Base-by-base conservation (phyloP, 2,329 filamentous ascomycete species). In the Pseudogymnoascus sp. region DNA sequence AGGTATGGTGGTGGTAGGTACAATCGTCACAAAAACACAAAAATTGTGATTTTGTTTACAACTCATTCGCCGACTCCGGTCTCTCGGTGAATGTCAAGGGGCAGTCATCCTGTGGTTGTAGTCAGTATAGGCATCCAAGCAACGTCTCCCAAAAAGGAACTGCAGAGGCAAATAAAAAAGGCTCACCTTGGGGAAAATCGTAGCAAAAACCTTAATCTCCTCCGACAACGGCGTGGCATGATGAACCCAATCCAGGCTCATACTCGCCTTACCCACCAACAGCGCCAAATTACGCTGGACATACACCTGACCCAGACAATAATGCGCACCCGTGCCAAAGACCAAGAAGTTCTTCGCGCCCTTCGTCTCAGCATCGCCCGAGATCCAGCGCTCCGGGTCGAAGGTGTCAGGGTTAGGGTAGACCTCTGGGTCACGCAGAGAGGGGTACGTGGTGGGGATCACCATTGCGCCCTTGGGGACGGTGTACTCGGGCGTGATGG, bases 121-220 rank as follows among this genome's bases (percentile, higher is more conserved):
- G 62, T 60, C 70, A 63, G 67, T 66, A 59, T 61, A 60, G 55
- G 62, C 38, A 64, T 60, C 37, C 21, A 60, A 66, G 56, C 64
- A 52, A 59, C 10, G 2, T 7, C 6, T 6, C 19, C 38, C 13
- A 37, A 59, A 59, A 26, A 15, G 7, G 6, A 7, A 62, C 8
- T n/a, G 8, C 58, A 21, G 18, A 34, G 3, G 60, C 39, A 30
- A 39, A 26, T 55, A 5, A 35, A 58, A 57, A 5, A 37, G 58
- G 76, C 85, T 74, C 76, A 95, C 92, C 88, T 88, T 88, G 60
- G 94, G 94, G 81, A 99, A 99, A 67, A 99, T 95, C 26, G 91
- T 96, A 38, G 94, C 94, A 76, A 97, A 99, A 66, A 97, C 92
- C 78, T 95, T 92, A 75, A 99, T 97, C 74, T 95, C 86, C 76